Conservation (phyloP, 495 filamentous ascomycete genomes). For the Penicillium steckii region DNA sequence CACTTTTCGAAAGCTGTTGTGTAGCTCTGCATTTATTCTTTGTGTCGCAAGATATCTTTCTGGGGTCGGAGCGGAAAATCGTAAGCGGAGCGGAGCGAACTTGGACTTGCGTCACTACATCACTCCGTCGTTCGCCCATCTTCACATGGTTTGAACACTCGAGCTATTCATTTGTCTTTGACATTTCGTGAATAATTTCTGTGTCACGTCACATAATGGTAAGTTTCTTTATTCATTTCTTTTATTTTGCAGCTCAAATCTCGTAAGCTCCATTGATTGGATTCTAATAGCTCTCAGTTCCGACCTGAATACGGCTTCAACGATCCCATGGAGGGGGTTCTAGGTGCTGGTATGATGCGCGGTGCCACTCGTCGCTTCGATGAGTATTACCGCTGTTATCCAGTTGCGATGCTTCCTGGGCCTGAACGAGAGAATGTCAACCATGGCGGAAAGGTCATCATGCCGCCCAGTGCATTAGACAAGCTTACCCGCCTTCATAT, state of each 20-base stretch:
- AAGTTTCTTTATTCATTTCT: background rate
- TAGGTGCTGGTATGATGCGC: constrained; percentile 42
- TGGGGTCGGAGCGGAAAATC: constrained; percentile 51
- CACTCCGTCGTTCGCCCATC: background rate
- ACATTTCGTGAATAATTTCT: background rate
- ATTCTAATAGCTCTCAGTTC: constrained; percentile 39
- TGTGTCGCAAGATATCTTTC: constrained; percentile 6
- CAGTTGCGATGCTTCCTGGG: constrained; percentile 89
- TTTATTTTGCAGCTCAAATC: background rate
- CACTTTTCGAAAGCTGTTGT: background rate
- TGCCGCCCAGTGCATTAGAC: constrained; percentile 91
- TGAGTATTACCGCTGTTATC: constrained; percentile 96
- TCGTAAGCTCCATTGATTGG: background rate
- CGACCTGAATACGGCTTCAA: constrained; percentile 54
- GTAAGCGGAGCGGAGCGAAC: constrained; percentile 26
- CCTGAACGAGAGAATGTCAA: constrained; percentile 87
- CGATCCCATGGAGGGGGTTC: constrained; percentile 54
- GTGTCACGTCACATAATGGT: constrained; percentile 24
- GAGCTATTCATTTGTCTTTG: background rate
- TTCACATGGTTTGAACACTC: background rate
- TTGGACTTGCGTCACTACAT: constrained; percentile 41
- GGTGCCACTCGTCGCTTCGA: constrained; percentile 72
- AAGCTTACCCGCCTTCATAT: constrained; percentile 96
- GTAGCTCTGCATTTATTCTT: constrained; percentile 16
- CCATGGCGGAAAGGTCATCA: constrained; percentile 94